These are phyloP conservation scores for Eutypa lata DNA, from an alignment of 2,329 filamentous ascomycete species.

Conservation along the genomic window DNA sequence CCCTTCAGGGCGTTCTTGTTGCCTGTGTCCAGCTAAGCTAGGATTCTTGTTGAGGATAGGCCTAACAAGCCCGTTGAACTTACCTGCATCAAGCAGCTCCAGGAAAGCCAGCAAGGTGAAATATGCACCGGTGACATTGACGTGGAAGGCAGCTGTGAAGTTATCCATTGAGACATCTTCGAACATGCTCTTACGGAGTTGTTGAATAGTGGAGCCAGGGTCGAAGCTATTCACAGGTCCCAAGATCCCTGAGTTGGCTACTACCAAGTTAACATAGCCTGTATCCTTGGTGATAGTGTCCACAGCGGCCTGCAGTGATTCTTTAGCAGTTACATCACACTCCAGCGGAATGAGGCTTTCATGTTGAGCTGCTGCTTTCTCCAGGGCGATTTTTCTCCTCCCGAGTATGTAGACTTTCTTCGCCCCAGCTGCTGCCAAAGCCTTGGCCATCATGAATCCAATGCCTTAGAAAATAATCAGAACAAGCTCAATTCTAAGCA, in stretches of 20 bases:
- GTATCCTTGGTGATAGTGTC: constrained; percentile 53
- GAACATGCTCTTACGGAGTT: constrained; percentile 42
- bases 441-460: constrained; percentile 22
- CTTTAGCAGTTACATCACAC: constrained; percentile 63
- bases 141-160: constrained; percentile 53
- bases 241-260: constrained; percentile 59
- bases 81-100: constrained; percentile 28
- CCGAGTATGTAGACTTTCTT: constrained; percentile 51
- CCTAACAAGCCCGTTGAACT: constrained; percentile 7
- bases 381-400: constrained; percentile 41
- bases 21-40: neutral
- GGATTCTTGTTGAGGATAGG: neutral
- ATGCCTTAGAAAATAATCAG: constrained; percentile 19
- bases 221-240: constrained; percentile 41
- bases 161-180: constrained; percentile 53
- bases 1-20: neutral
- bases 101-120: constrained; percentile 29
- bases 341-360: constrained; percentile 38
- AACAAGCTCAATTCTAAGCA: constrained; percentile 4
- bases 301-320: constrained; percentile 56
- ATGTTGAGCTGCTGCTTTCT: constrained; percentile 37
- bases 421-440: constrained; percentile 43
- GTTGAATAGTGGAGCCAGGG: constrained; percentile 19
- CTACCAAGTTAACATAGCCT: constrained; percentile 59
- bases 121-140: constrained; percentile 28